These are phyloP conservation scores for Amanita pseudoporphyria DNA, from an alignment of 768 basidiomycete species.

Conservation along the genomic window DNA sequence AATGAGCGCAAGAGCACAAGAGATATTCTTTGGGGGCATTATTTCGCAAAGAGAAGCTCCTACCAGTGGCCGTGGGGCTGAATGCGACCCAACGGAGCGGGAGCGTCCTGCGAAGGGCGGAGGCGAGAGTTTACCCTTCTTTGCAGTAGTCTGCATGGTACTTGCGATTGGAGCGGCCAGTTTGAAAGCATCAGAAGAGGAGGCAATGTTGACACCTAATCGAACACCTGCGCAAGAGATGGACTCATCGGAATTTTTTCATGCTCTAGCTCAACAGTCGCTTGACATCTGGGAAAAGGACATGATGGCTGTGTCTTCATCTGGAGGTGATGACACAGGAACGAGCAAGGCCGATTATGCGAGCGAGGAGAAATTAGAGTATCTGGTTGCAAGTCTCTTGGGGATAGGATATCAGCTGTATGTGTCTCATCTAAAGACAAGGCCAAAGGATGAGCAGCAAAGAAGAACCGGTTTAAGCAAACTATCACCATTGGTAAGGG, in stretches of 20 bases:
- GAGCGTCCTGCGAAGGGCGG: background rate
- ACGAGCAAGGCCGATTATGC: background rate
- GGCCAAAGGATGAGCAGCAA: constrained; percentile 1
- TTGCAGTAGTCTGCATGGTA: constrained; percentile 46
- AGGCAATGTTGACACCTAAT: constrained; percentile 1
- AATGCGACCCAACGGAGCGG: background rate
- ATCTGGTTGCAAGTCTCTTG: constrained; percentile 47
- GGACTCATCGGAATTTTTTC: constrained; percentile 9
- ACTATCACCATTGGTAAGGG: constrained; percentile 35
- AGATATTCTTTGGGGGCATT: constrained; percentile 4
- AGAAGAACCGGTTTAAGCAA: constrained; percentile 9
- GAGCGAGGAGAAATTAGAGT: constrained; percentile 35
- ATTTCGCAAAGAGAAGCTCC: background rate
- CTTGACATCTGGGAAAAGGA: constrained; percentile 28
- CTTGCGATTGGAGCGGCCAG: constrained; percentile 46
- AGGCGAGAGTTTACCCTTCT: constrained; percentile 32
- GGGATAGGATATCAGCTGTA: constrained; percentile 33
- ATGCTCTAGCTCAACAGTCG: constrained; percentile 29
- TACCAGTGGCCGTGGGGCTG: background rate
- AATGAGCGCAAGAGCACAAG: constrained; percentile 11
- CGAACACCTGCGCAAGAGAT: background rate
- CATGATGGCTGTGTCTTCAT: constrained; percentile 8
- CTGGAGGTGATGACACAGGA: constrained; percentile 2
- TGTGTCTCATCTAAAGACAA: constrained; percentile 4
- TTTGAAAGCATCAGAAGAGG: constrained; percentile 3